These are phyloP conservation scores for Litsea cubeba DNA, from an alignment of 164 flowering plant species.

Conservation along the genomic window DNA sequence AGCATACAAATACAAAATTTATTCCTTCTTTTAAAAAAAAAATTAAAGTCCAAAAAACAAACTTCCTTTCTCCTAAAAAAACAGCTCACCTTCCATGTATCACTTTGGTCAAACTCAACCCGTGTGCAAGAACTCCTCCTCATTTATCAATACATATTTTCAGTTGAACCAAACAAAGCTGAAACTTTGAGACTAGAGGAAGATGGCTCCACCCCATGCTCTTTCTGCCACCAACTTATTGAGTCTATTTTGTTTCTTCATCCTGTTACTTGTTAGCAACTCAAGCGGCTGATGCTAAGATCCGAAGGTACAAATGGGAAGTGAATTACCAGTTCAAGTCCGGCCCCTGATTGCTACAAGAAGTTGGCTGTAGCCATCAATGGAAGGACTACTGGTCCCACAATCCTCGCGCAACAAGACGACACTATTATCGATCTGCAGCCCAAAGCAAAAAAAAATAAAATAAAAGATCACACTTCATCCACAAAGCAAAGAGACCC, in stretches of 20 bases:
- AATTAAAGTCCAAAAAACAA: no score
- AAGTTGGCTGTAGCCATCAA: slow-evolving; percentile 65
- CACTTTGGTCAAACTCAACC: no score
- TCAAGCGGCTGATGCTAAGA: slow-evolving; percentile 37
- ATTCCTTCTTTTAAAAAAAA: no score
- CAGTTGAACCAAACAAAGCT: no score
- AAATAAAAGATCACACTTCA: no score
- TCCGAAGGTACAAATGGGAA: slow-evolving; percentile 64
- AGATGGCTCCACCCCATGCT: not conserved
- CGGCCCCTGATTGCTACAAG: slow-evolving; percentile 56
- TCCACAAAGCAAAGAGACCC: not conserved
- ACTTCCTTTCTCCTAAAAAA: no score
- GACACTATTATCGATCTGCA: slow-evolving; percentile 66
- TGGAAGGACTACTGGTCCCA: slow-evolving; percentile 72
- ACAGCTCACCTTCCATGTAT: no score
- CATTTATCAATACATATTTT: no score
- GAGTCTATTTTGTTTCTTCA: not conserved
- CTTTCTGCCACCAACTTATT: not conserved
- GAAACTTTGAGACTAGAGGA: not conserved
- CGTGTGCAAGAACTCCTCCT: no score
- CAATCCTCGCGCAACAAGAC: slow-evolving; percentile 57
- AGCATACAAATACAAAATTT: no score
- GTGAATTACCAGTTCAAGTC: slow-evolving; percentile 66
- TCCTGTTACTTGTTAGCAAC: not conserved
- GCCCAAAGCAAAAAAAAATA: not conserved